A percentile compares a stretch with the other conserved stretches of the same genome.
These are phyloP conservation scores for Penicillium roqueforti DNA, from an alignment of 495 filamentous ascomycete genomes.

Conservation along the genomic window DNA sequence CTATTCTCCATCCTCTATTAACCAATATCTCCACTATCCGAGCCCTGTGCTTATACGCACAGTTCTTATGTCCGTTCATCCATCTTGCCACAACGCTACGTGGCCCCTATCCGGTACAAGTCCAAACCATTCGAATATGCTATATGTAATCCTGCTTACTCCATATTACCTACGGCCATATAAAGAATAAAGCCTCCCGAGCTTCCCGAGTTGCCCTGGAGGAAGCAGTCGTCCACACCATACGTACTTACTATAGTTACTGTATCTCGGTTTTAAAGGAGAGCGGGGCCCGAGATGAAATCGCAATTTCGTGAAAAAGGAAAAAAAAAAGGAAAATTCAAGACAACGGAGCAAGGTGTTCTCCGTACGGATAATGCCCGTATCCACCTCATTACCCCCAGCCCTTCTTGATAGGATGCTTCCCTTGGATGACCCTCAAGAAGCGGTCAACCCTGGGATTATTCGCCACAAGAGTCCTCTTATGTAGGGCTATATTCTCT, in stretches of 20 bases:
- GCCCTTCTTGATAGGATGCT: background rate
- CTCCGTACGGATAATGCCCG: background rate
- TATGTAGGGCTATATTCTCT: background rate
- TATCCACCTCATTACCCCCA: background rate
- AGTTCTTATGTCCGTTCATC: background rate
- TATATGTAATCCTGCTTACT: background rate
- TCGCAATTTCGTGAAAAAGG: background rate
- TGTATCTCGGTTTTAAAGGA: background rate
- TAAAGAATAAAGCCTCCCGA: conserved; percentile 7
- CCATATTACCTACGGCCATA: background rate
- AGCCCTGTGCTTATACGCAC: background rate
- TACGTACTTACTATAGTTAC: background rate
- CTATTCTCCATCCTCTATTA: background rate
- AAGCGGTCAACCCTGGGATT: conserved; percentile 15
- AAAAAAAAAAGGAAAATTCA: background rate
- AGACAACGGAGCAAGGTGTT: background rate
- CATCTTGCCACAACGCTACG: background rate
- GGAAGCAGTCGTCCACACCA: background rate
- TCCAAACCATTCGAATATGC: background rate
- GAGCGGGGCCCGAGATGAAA: conserved; percentile 12
- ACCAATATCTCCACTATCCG: background rate
- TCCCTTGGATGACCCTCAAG: background rate
- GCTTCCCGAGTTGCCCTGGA: background rate
- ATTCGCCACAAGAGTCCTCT: background rate
- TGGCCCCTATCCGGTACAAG: background rate